Evolutionary conservation across 2,329 filamentous ascomycete species (phyloP), one percentile per base, ranked within the genome.

Genomic region (Trichoderma gracile): DNA sequence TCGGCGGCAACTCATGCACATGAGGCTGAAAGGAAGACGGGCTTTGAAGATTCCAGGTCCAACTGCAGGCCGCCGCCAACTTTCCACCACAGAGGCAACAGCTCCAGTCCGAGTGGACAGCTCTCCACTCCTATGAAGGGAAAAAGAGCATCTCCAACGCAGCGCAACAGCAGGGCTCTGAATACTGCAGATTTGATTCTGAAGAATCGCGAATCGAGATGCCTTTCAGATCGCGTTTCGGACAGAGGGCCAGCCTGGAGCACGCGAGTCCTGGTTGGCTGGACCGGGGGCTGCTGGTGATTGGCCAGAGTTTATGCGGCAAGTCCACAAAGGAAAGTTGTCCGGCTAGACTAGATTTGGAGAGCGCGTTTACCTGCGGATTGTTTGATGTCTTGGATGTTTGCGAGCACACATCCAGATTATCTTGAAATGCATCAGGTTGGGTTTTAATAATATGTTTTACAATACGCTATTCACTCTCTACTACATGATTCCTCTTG

Each of bases 231-330:
- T 53, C 59, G 59, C 59, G 59, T 62, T 17, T 27, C 25, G 45
- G 7, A 27, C 40, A 43, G 33, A 60, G 21, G 21, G 17, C 33
- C 33, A 38, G 8, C 49, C 59, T 19, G 27, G 58, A 50, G 21
- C 25, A 54, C 59, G 59, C 58, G 59, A 54, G 59, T 25, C 59
- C 49, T 62, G 49, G 47, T 62, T 62, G 47, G 59, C 19, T 38
- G 47, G 40, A 27, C 27, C 15, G n/a, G 25, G 12, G 33, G 27
- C n/a, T 43, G 17, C 38, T 62, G 19, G 14, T 54, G 49, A 62
- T 62, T 62, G 50, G 59, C 43, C 49, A 62, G 40, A 46, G 59
- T 19, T 25, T 25, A 21, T 40, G 40, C 8, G 9, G 9, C 10
- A 46, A 23, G 25, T 54, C 59, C 49, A 62, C 49, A 53, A 46